phyloP scores from a whole-genome alignment of 1,139 yeast species.

The Candida sp. region DNA sequence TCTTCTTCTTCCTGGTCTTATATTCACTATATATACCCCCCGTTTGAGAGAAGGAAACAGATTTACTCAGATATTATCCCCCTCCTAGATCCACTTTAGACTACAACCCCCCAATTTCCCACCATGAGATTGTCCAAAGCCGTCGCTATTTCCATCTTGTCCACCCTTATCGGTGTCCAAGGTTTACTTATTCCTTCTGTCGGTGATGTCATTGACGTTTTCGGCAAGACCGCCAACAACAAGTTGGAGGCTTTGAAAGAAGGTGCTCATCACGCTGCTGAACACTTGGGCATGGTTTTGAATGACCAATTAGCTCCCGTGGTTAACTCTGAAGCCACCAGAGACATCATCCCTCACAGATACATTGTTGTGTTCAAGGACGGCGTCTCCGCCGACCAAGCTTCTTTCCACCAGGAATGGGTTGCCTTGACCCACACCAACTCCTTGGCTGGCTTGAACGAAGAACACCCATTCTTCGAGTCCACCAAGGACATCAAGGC shows the following conservation, averaged over 20 bases:
- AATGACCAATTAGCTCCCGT: slow-evolving; percentile 42
- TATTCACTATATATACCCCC: neutral
- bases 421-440: slow-evolving; percentile 49
- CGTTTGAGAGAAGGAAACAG: neutral
- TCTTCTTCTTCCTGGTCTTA: neutral
- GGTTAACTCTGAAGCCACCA: slow-evolving; percentile 38
- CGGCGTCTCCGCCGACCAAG: slow-evolving; percentile 51
- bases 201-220: slow-evolving; percentile 47
- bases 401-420: slow-evolving; percentile 68
- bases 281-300: slow-evolving; percentile 16
- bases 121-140: slow-evolving; percentile 52
- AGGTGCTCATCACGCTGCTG: slow-evolving; percentile 18
- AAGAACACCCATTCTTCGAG: slow-evolving; percentile 46
- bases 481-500: slow-evolving; percentile 27
- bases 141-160: slow-evolving; percentile 55
- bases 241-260: slow-evolving; percentile 12
- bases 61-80: neutral
- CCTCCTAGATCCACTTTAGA: neutral
- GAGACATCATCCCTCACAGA: slow-evolving; percentile 69
- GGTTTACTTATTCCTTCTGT: slow-evolving; percentile 69
- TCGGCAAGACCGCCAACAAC: slow-evolving; percentile 14
- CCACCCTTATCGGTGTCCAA: slow-evolving; percentile 62
- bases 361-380: slow-evolving; percentile 82
- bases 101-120: neutral
- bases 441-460: slow-evolving; percentile 26